phyloP scores from a whole-genome alignment of 163 green algal species.

The Scenedesmus sp. region DNA sequence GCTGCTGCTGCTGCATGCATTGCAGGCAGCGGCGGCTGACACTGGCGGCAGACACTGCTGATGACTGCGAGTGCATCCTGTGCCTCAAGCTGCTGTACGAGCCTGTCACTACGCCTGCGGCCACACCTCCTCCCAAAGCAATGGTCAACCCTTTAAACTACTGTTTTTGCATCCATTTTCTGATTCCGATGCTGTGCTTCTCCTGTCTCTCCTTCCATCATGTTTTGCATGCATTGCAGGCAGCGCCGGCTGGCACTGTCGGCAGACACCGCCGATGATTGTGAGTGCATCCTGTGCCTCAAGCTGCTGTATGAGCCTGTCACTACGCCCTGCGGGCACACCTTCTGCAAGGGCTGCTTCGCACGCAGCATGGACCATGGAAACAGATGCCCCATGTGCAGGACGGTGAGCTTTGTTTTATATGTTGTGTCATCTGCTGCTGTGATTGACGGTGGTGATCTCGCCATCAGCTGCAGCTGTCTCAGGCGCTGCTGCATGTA shows the following conservation, averaged over 20 bases:
- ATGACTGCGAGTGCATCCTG: constrained; percentile 79
- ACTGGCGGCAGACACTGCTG: neutral
- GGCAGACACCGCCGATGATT: constrained; percentile 66
- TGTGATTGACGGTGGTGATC: neutral
- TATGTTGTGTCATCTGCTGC: neutral
- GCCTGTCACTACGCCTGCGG: neutral
- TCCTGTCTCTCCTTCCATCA: neutral
- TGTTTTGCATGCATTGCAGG: constrained; percentile 5
- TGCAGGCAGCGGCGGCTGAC: constrained; percentile 1
- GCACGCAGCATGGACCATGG: constrained; percentile 74
- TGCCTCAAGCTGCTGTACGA: neutral
- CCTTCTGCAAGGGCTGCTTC: constrained; percentile 87
- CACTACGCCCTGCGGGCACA: constrained; percentile 93
- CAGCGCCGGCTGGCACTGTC: constrained; percentile 21
- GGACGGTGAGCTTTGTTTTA: constrained; percentile 51
- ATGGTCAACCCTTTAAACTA: neutral
- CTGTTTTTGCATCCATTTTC: neutral
- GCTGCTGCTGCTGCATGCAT: neutral
- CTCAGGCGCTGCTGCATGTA: too few relatives aligned
- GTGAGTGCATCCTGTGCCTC: constrained; percentile 87
- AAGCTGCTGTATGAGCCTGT: constrained; percentile 89
- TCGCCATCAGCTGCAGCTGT: neutral
- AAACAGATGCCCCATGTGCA: constrained; percentile 79
- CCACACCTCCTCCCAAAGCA: neutral
- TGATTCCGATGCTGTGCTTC: neutral